These are phyloP conservation scores for Hirschfeldia incana DNA, from an alignment of 345 rosid species.

Conservation along the genomic window DNA sequence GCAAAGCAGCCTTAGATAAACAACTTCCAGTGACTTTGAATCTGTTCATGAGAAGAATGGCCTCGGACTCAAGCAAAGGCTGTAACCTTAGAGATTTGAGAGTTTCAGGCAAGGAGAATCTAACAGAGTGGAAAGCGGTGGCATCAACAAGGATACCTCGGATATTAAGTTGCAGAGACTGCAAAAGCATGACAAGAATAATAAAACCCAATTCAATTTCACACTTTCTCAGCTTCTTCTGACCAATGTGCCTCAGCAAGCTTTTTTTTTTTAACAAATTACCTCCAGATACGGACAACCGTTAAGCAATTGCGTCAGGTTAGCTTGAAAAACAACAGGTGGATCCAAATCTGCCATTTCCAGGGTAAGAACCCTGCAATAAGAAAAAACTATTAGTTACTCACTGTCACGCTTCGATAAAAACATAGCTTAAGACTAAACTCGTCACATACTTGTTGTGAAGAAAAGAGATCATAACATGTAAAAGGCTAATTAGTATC, in stretches of 20 bases:
- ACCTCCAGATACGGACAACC: conserved; percentile 59
- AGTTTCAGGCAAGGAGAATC: conserved; percentile 44
- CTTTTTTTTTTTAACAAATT: conserved; percentile 26
- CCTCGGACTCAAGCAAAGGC: conserved; percentile 45
- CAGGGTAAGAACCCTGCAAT: conserved; percentile 47
- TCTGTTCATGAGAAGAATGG: conserved; percentile 41
- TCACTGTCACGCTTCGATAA: conserved; percentile 1
- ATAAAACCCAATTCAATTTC: conserved; percentile 37
- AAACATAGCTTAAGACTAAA: not conserved
- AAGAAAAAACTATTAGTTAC: not conserved
- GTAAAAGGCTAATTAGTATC: not conserved
- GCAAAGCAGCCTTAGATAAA: conserved; percentile 21
- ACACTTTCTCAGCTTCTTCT: conserved; percentile 36
- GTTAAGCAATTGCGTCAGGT: conserved; percentile 44
- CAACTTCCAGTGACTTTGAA: conserved; percentile 27
- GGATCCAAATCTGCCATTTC: conserved; percentile 47
- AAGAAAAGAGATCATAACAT: not conserved
- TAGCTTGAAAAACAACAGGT: conserved; percentile 28
- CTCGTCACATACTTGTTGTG: not conserved
- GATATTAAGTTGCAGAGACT: conserved; percentile 56
- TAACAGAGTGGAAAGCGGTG: conserved; percentile 35
- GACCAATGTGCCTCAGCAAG: conserved; percentile 41
- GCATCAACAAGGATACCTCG: conserved; percentile 45
- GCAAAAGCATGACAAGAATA: conserved; percentile 41
- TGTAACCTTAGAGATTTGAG: conserved; percentile 53